Conservation (phyloP, 192 early-diverging fungal genomes). For the Rhizoclosmatium globosum region DNA sequence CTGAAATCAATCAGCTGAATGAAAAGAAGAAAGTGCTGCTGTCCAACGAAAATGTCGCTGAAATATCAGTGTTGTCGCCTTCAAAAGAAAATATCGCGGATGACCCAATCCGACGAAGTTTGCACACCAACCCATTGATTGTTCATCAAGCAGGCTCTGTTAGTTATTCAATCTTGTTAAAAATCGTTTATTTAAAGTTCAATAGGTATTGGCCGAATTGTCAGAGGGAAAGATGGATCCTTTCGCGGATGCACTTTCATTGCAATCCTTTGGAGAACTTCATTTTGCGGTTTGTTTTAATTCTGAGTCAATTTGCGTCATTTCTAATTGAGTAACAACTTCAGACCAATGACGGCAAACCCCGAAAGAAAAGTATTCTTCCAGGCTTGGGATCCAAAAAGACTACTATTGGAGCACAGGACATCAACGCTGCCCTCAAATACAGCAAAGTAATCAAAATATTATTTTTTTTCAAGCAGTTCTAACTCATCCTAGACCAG, state of each 20-base stretch:
- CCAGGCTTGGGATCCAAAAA: slow-evolving; percentile 11
- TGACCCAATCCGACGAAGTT: slow-evolving; percentile 3
- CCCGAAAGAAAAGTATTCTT: slow-evolving; percentile 24
- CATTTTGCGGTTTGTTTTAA: slow-evolving; percentile 23
- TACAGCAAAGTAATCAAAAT: slow-evolving; percentile 47
- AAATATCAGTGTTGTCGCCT: not conserved
- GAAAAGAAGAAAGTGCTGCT: slow-evolving; percentile 29
- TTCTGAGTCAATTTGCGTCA: not conserved
- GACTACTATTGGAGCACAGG: slow-evolving; percentile 1
- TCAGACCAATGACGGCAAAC: not conserved
- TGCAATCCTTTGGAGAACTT: slow-evolving; percentile 36
- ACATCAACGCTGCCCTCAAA: slow-evolving; percentile 48
- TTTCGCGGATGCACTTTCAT: slow-evolving; percentile 19
- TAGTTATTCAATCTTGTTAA: not conserved
- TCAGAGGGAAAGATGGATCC: slow-evolving; percentile 32
- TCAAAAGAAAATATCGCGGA: not conserved
- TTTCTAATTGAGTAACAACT: not conserved
- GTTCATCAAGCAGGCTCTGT: not conserved
- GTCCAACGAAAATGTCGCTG: slow-evolving; percentile 29
- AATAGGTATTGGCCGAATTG: slow-evolving; percentile 7
- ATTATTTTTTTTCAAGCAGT: slow-evolving; percentile 13
- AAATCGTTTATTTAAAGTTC: not conserved
- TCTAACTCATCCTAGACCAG: slow-evolving; percentile 1
- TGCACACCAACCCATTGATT: not conserved
- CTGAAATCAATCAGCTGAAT: slow-evolving; percentile 31